Evolutionary conservation across 1,284 basidiomycete genomes (phyloP).

Genomic region (Puccinia horiana): DNA sequence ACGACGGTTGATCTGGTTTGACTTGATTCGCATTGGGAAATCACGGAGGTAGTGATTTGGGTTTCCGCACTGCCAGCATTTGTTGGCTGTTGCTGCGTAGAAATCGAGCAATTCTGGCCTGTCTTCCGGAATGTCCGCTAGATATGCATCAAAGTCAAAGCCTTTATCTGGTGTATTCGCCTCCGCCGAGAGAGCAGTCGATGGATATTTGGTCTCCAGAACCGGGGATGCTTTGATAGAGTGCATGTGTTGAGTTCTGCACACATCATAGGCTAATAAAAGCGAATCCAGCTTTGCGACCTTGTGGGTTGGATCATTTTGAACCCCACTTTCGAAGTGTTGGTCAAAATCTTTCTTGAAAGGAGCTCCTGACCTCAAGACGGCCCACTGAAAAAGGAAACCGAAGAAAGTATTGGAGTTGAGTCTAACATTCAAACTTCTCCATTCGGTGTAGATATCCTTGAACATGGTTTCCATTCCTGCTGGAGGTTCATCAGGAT

Average conservation of each 20-base stretch:
- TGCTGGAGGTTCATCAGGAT: neutral
- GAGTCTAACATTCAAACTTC: neutral
- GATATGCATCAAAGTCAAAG: neutral
- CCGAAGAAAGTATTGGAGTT: neutral
- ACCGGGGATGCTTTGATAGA: too few relatives aligned
- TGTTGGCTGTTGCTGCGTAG: neutral
- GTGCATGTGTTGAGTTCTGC: too few relatives aligned
- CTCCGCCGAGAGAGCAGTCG: too few relatives aligned
- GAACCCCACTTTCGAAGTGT: neutral
- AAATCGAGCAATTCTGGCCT: neutral
- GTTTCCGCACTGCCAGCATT: neutral
- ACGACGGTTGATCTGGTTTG: neutral
- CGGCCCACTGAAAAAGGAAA: neutral
- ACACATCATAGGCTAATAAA: too few relatives aligned
- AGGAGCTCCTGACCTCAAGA: neutral
- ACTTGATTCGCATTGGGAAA: too few relatives aligned
- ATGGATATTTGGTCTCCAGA: too few relatives aligned
- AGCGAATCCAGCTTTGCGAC: too few relatives aligned
- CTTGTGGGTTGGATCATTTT: neutral
- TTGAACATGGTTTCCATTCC: neutral
- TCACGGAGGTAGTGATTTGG: neutral
- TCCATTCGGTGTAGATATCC: neutral
- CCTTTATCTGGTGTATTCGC: too few relatives aligned
- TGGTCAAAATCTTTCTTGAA: slow-evolving; percentile 3
- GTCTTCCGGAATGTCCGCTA: neutral